A percentile compares a stretch with the other conserved stretches of the same genome.
phyloP scores from a whole-genome alignment of 257 asterid genomes.

The Rauvolfia tetraphylla region DNA sequence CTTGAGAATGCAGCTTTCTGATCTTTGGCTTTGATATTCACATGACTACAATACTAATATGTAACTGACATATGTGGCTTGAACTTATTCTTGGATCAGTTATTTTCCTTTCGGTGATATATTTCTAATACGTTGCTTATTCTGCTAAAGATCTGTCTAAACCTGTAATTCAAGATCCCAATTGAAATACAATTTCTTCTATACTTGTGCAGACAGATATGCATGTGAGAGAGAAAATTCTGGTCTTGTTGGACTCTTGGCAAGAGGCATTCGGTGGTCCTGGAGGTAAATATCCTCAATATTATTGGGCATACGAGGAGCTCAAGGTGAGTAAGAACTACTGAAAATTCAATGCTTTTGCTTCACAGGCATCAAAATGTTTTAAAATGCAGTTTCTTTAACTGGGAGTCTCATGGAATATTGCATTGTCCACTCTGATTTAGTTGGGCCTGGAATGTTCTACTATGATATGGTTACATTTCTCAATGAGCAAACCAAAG shows the following conservation, averaged over 20 bases:
- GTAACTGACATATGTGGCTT: not conserved
- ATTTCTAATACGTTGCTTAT: not conserved
- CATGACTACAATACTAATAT: not conserved
- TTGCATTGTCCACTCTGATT: not conserved
- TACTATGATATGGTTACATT: not conserved
- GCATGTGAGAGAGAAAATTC: slow-evolving; percentile 72
- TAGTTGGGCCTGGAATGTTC: not conserved
- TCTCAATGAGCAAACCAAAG: not conserved
- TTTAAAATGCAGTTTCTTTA: not conserved
- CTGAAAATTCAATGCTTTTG: not conserved
- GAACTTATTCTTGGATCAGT: not conserved
- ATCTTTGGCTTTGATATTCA: not conserved
- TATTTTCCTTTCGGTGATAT: not conserved
- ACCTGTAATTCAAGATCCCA: not conserved
- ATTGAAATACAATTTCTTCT: not conserved
- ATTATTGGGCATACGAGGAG: slow-evolving; percentile 83
- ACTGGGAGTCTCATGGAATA: too few species aligned
- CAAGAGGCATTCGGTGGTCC: slow-evolving; percentile 90
- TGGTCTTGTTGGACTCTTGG: slow-evolving; percentile 79
- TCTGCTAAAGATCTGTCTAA: not conserved
- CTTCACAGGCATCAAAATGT: not conserved
- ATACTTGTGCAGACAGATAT: slow-evolving; percentile 68
- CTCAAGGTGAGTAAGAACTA: slow-evolving; percentile 50
- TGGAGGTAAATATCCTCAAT: slow-evolving; percentile 84
- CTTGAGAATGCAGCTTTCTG: not conserved